Evolutionary conservation across 2,329 filamentous ascomycete species (phyloP).

Genomic region (Neoarthrinium moseri): DNA sequence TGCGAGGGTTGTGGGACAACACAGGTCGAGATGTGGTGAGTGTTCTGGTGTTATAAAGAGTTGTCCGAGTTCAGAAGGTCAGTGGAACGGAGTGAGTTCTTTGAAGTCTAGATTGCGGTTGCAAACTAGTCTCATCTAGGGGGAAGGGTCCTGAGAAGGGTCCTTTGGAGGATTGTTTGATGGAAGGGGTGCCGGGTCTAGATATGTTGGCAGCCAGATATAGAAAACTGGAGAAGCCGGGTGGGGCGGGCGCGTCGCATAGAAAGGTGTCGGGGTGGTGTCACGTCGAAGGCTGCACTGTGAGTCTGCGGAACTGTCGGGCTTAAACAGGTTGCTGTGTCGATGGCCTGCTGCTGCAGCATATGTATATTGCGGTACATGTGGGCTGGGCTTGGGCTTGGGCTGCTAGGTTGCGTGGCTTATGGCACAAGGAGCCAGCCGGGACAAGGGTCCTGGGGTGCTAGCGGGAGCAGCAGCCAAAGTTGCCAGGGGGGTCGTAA

Average conservation of each 20-base stretch:
- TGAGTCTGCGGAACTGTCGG: no score
- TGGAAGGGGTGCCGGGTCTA: not conserved
- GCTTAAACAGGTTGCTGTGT: no score
- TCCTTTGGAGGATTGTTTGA: slow-evolving; percentile 6
- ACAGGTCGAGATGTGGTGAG: not conserved
- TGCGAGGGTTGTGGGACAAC: slow-evolving; percentile 8
- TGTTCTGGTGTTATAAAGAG: not conserved
- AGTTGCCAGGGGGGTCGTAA: no score
- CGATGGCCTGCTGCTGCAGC: no score
- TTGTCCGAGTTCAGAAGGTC: not conserved
- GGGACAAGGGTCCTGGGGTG: no score
- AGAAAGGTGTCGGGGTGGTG: not conserved
- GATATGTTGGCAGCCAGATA: slow-evolving; percentile 4
- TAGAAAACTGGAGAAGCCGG: slow-evolving; percentile 9
- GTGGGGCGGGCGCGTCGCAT: slow-evolving; percentile 7
- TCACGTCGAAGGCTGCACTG: no score
- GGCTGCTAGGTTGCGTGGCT: no score
- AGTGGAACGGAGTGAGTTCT: not conserved
- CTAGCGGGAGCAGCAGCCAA: no score
- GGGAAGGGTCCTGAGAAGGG: slow-evolving; percentile 5
- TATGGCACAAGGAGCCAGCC: no score
- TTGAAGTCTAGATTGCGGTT: not conserved
- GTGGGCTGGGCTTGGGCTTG: no score
- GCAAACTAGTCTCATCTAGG: not conserved
- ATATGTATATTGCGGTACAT: no score